These are phyloP conservation scores for Fusarium haematococcum DNA, from an alignment of 2,329 filamentous ascomycete species.

Conservation along the genomic window DNA sequence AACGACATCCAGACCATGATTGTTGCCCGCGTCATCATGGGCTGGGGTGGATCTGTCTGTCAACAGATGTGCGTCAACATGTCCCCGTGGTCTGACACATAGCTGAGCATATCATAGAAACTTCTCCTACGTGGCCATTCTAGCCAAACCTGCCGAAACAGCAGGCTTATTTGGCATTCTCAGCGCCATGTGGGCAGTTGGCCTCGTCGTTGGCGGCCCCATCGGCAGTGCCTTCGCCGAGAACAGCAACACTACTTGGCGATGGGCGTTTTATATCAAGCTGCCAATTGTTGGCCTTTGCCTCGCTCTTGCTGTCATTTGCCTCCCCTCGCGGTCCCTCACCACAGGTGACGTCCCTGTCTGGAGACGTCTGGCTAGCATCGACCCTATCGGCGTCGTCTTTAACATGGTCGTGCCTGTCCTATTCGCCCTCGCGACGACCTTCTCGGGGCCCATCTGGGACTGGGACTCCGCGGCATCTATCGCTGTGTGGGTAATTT, in stretches of 20 bases:
- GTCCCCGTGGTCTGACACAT: neutral
- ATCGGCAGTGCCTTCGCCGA: constrained; percentile 43
- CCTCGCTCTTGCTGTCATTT: constrained; percentile 54
- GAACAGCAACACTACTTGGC: constrained; percentile 53
- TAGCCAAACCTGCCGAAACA: neutral
- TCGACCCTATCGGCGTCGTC: neutral
- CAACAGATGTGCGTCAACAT: neutral
- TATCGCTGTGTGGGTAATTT: neutral
- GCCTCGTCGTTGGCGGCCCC: neutral
- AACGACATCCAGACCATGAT: neutral
- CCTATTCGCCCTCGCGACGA: constrained; percentile 1
- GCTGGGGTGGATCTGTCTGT: neutral
- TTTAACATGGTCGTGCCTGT: neutral
- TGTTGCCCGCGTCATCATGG: neutral
- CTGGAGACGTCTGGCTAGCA: neutral
- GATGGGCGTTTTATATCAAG: constrained; percentile 66
- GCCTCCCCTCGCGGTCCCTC: constrained; percentile 55
- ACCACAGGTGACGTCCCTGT: constrained; percentile 27
- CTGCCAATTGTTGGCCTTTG: constrained; percentile 44
- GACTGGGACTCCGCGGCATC: neutral
- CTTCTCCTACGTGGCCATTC: neutral
- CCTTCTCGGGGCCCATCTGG: constrained; percentile 6
- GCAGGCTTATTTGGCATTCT: neutral
- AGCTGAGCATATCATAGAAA: neutral
- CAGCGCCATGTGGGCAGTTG: constrained; percentile 1